phyloP scores from a whole-genome alignment of 371 early-diverging fungal genomes.

The Rhizopus stolonifer region DNA sequence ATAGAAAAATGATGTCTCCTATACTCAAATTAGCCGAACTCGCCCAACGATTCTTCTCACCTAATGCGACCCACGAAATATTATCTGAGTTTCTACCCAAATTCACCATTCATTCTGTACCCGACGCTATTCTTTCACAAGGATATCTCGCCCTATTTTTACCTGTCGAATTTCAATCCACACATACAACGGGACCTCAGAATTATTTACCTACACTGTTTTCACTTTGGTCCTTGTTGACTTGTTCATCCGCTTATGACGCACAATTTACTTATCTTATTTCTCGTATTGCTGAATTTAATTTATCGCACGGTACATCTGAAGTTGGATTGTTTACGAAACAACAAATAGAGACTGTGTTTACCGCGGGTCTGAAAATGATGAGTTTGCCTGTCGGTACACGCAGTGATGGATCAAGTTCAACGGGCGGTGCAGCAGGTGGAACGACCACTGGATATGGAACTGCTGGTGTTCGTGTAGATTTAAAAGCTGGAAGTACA shows the following conservation, averaged over 20 bases:
- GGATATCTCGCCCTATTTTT: constrained; percentile 62
- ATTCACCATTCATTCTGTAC: constrained; percentile 57
- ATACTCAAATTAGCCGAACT: constrained; percentile 41
- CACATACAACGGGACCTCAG: constrained; percentile 41
- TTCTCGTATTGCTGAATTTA: constrained; percentile 65
- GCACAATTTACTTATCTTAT: constrained; percentile 67
- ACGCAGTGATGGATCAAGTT: constrained; percentile 45
- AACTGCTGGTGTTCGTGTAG: constrained; percentile 28
- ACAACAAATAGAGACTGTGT: constrained; percentile 65
- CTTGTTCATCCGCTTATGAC: constrained; percentile 58
- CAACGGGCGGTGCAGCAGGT: constrained; percentile 28
- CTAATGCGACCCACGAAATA: constrained; percentile 67
- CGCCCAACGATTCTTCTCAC: constrained; percentile 61
- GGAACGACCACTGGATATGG: constrained; percentile 44
- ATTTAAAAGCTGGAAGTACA: constrained; percentile 45
- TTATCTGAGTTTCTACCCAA: constrained; percentile 71
- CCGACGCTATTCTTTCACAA: constrained; percentile 56
- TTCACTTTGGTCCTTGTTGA: constrained; percentile 74
- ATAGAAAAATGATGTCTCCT: constrained; percentile 35
- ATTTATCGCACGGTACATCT: constrained; percentile 28
- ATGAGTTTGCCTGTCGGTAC: constrained; percentile 81
- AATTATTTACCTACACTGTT: constrained; percentile 83
- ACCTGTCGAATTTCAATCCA: constrained; percentile 40
- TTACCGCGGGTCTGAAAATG: constrained; percentile 68
- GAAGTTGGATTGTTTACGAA: constrained; percentile 63